Percentiles rank a stretch among this genome's conserved stretches.
These are phyloP conservation scores for Zalerion maritima DNA, from an alignment of 495 filamentous ascomycete species.

Conservation along the genomic window DNA sequence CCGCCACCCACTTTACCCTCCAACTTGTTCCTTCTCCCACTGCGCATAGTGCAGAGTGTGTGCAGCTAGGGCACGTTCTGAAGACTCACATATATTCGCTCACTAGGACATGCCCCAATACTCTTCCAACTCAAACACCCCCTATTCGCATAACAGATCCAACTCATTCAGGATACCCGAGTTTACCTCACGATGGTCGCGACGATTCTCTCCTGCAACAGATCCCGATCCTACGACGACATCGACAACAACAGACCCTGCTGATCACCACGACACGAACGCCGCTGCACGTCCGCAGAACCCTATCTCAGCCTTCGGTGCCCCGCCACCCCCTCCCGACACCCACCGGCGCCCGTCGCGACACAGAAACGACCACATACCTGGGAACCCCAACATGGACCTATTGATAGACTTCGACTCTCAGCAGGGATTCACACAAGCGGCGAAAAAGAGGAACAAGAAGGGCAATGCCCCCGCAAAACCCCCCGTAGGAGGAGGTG, in stretches of 20 bases:
- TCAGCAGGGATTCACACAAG: constrained; percentile 30
- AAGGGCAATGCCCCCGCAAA: constrained; percentile 14
- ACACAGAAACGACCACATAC: constrained; percentile 10
- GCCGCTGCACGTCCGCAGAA: constrained; percentile 12
- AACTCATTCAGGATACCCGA: constrained; percentile 12
- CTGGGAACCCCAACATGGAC: constrained; percentile 17
- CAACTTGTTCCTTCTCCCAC: too few species aligned
- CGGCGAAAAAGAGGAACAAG: constrained; percentile 27
- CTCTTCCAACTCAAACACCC: constrained; percentile 3
- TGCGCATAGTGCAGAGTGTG: too few species aligned
- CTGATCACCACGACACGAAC: constrained; percentile 6
- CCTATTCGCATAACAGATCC: neutral
- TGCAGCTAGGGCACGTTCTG: too few species aligned
- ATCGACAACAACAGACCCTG: constrained; percentile 1
- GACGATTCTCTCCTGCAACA: constrained; percentile 6
- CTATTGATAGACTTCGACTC: constrained; percentile 27
- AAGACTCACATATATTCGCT: too few species aligned
- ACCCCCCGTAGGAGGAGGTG: too few species aligned
- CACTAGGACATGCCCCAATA: too few species aligned
- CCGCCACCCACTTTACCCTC: too few species aligned
- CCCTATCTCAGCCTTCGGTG: constrained; percentile 7
- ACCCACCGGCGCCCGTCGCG: constrained; percentile 8
- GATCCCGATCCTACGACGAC: constrained; percentile 3
- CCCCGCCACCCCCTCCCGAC: constrained; percentile 7
- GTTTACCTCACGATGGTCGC: constrained; percentile 15